Evolutionary conservation across 257 asterid genomes (phyloP), one percentile per base, ranked within the genome.

Genomic region (Solanum appendiculatum): DNA sequence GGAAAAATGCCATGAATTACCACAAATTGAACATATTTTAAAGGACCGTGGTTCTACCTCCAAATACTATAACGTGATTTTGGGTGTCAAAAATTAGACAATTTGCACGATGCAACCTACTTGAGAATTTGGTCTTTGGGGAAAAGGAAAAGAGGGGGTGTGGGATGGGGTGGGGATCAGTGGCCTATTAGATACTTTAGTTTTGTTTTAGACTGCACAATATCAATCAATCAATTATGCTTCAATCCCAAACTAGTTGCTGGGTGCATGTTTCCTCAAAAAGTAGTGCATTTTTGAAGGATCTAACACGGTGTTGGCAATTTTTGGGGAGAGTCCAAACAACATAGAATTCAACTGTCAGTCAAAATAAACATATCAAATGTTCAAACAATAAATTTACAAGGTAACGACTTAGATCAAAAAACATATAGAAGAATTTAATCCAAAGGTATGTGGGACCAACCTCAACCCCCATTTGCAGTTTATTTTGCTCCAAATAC

Each of bases 381-480:
- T 6, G 80, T 34, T 18, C 80, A 70, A 70, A 72, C 80, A 13
- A 66, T 27, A 63, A 63, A 23, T 9, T 63, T 63, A 63, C 3
- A 63, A 21, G 66, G 66, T 66, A 27, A 66, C 4, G 20, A 66
- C 20, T 66, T 37, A 66, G 74, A 27, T 27, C 21, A 8, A 72
- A 9, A 33, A 72, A 4, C 29, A 72, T 36, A 34, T 72, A n/a
- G 3, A 34, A 46, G 29, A 44, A 48, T 29, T 46, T 48, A 18
- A 80, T 80, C 9, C 42, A 80, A 16, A 80, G 68, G 18, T 80
- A 9, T 4, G 7, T 29, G 20, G 2, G 20, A 33, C 27, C 3
- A 93, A 97, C 99, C 99, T 97, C 99, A 58, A 97, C 98, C 63
- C 93, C 98, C 96, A 97, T 94, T 86, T 95, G 95, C 88, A 96